Percentiles rank a stretch among this genome's conserved stretches.
Evolutionary conservation across 2,329 filamentous ascomycete genomes (phyloP).

Genomic region (Alternaria atra): DNA sequence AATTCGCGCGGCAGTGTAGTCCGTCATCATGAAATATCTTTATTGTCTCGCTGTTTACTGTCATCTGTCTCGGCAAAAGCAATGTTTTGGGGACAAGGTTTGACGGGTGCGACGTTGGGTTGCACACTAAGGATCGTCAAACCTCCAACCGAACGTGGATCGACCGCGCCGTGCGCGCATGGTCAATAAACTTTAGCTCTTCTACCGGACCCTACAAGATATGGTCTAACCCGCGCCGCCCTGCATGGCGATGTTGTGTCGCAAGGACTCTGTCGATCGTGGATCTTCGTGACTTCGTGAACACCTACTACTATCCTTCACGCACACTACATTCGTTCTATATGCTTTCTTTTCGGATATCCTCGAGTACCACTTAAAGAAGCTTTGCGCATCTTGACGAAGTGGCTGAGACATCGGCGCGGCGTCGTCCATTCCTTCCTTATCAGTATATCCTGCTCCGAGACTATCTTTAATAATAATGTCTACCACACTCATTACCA

Average conservation of each 20-base stretch:
- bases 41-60: conserved; percentile 17
- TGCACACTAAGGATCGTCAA: conserved; percentile 35
- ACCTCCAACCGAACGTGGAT: conserved; percentile 34
- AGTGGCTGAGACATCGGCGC: conserved; percentile 14
- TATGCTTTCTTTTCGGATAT: conserved; percentile 11
- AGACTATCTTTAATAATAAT: conserved; percentile 36
- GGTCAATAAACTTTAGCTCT: conserved; percentile 37
- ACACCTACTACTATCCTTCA: conserved; percentile 18
- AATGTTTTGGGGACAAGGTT: conserved; percentile 29
- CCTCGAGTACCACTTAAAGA: conserved; percentile 5
- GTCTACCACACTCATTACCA: conserved; percentile 31
- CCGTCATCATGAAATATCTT: conserved; percentile 1
- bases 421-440: conserved; percentile 11
- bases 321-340: conserved; percentile 27
- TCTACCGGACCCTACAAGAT: conserved; percentile 33
- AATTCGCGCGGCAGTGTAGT: background rate
- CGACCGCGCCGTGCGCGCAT: conserved; percentile 26
- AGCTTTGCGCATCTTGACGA: conserved; percentile 11
- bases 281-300: conserved; percentile 21
- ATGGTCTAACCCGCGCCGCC: conserved; percentile 30
- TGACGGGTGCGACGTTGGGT: conserved; percentile 32
- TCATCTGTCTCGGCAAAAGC: conserved; percentile 22
- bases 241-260: conserved; percentile 28
- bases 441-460: background rate
- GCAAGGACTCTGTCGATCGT: conserved; percentile 29